Conservation (phyloP, 2,329 filamentous ascomycete genomes). For the Cordyceps fumosorosea region DNA sequence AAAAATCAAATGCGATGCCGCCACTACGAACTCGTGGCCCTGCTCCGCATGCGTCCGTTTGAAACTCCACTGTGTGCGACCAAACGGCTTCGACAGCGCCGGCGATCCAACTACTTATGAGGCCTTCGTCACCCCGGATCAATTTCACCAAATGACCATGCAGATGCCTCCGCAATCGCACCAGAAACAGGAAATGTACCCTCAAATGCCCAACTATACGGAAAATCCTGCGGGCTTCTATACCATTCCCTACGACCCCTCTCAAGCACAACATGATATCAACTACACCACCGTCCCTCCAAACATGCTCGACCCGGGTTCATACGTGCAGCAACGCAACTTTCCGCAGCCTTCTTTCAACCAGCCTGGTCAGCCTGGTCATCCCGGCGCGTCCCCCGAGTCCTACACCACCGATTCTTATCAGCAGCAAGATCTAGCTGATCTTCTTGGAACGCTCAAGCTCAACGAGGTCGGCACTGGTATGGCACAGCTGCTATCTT, state of each 20-base stretch:
- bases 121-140: conserved; percentile 24
- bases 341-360: conserved; percentile 47
- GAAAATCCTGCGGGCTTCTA: conserved; percentile 40
- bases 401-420: conserved; percentile 58
- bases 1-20: conserved; percentile 97
- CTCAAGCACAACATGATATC: conserved; percentile 38
- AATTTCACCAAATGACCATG: conserved; percentile 46
- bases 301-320: conserved; percentile 42
- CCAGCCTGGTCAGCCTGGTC: conserved; percentile 15
- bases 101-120: conserved; percentile 30
- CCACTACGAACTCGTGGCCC: conserved; percentile 95
- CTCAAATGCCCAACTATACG: conserved; percentile 42
- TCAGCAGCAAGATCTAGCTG: conserved; percentile 64
- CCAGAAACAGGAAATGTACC: conserved; percentile 40
- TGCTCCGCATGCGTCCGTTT: conserved; percentile 89
- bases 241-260: conserved; percentile 40
- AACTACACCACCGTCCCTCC: conserved; percentile 48
- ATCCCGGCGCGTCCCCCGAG: conserved; percentile 32
- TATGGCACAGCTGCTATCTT: conserved; percentile 34
- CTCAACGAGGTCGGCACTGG: conserved; percentile 83
- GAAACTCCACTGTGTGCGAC: conserved; percentile 88
- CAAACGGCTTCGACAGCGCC: conserved; percentile 61
- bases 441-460: conserved; percentile 78
- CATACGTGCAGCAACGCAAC: conserved; percentile 40
- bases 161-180: conserved; percentile 37